Base-by-base conservation (phyloP, 2,329 filamentous ascomycete genomes). In the Clonostachys rosea region DNA sequence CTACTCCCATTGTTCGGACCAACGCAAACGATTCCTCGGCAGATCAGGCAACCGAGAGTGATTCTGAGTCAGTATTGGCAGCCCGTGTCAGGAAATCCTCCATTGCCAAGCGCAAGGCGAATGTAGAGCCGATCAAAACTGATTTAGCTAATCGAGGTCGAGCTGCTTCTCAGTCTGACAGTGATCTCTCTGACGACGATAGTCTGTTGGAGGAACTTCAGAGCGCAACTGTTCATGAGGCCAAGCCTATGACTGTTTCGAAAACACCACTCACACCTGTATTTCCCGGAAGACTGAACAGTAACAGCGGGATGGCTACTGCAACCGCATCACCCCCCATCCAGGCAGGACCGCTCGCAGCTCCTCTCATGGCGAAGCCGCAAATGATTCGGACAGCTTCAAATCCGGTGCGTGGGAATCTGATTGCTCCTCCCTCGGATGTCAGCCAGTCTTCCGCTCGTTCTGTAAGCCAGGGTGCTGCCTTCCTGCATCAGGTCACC, bases 191-290 rank as follows among this genome's bases (percentile, higher is more conserved):
- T 24, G 84, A 87, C n/a, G 88, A 92, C 62, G 89, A 94, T 59
- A 86, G 83, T 14, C 79, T 91, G 52, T 87, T 95, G 79, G 87
- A 95, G 48, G 91, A 95, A 66, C 70, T 95, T 47, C 87, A 89
- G 56, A 87, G 82, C 47, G 91, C 90, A 30, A 91, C 86, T 3
- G 71, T 95, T 16, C 79, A 94, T 60, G 83, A 96, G 68, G 90
- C 90, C n/a, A 86, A 85, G 60, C 86, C 89, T 3, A 81, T 95
- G 52, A 78, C 79, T 2, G 83, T 94, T 9, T 83, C 87, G 18
- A 91, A 91, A 63, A 90, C 90, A n/a, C 89, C 91, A n/a, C 80
- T 87, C 40, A 85, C 80, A 13, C 79, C 87, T 1, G 77, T 83
- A 46, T 81, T 79, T 52, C 70, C 76, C 0, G 65, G 58, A 20